phyloP scores from a whole-genome alignment of 495 filamentous ascomycete genomes.

The Penicillium nucicola region DNA sequence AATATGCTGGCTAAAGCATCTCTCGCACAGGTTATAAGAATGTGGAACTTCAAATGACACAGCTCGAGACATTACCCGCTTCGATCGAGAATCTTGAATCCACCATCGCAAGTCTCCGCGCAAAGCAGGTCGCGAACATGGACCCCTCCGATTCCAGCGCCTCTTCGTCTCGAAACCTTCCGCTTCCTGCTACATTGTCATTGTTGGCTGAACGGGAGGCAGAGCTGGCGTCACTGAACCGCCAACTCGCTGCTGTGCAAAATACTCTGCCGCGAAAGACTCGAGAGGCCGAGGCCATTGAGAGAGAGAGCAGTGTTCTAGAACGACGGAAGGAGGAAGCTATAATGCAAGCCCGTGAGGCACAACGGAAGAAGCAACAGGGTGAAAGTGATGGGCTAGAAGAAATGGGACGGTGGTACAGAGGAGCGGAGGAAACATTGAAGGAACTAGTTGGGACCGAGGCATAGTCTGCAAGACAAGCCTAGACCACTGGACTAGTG shows the following conservation, averaged over 20 bases:
- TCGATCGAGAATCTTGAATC: slow-evolving; percentile 61
- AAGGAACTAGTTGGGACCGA: slow-evolving; percentile 60
- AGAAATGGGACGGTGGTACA: slow-evolving; percentile 79
- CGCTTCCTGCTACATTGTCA: slow-evolving; percentile 37
- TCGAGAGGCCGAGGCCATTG: slow-evolving; percentile 67
- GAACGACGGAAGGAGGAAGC: slow-evolving; percentile 68
- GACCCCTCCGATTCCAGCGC: slow-evolving; percentile 24
- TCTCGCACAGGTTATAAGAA: slow-evolving; percentile 53
- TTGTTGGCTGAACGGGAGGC: slow-evolving; percentile 54
- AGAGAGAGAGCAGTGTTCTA: slow-evolving; percentile 66
- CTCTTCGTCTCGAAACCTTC: slow-evolving; percentile 39
- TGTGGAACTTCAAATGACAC: slow-evolving; percentile 57
- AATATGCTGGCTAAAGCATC: background rate
- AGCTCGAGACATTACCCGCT: slow-evolving; percentile 58
- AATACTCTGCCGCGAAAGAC: slow-evolving; percentile 65
- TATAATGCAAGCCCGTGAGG: slow-evolving; percentile 71
- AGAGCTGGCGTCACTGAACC: slow-evolving; percentile 62
- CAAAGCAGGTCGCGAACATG: slow-evolving; percentile 40
- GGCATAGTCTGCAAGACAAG: background rate
- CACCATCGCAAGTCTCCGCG: slow-evolving; percentile 53
- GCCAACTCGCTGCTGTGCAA: slow-evolving; percentile 64
- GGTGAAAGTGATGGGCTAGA: slow-evolving; percentile 77
- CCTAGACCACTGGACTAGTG: background rate
- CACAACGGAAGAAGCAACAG: slow-evolving; percentile 70
- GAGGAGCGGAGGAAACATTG: slow-evolving; percentile 65